Conservation (phyloP, 2,329 filamentous ascomycete genomes). For the Clarireedia homoeocarpa region DNA sequence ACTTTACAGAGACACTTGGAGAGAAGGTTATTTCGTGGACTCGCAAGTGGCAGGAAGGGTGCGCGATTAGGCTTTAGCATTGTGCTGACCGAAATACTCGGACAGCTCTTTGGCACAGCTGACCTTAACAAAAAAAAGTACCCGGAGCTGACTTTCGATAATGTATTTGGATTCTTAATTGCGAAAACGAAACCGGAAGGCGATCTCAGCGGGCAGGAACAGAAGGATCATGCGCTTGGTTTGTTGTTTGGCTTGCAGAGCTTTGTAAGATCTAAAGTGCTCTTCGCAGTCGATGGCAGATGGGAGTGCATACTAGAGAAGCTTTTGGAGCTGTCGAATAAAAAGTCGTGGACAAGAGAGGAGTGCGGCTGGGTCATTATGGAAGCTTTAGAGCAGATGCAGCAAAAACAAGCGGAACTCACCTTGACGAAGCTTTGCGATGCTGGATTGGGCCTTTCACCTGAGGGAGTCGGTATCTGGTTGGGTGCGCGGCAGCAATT, state of each 20-base stretch:
- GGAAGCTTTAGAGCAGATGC: conserved; percentile 59
- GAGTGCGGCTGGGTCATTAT: conserved; percentile 81
- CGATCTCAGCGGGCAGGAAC: conserved; percentile 60
- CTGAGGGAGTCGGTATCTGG: conserved; percentile 88
- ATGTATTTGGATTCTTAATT: conserved; percentile 43
- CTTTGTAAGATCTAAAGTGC: conserved; percentile 69
- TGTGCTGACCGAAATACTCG: conserved; percentile 73
- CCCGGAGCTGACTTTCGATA: conserved; percentile 49
- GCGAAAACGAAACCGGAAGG: conserved; percentile 48
- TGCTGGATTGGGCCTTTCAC: conserved; percentile 65
- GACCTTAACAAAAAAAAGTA: conserved; percentile 40
- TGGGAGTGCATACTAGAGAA: conserved; percentile 65
- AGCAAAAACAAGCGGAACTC: conserved; percentile 45
- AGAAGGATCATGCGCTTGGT: conserved; percentile 78
- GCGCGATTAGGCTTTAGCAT: conserved; percentile 84
- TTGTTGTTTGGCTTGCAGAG: conserved; percentile 82
- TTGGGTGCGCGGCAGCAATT: conserved; percentile 59
- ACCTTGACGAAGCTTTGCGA: conserved; percentile 56
- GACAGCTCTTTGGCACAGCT: conserved; percentile 55
- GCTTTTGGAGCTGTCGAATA: conserved; percentile 65
- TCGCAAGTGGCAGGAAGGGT: conserved; percentile 84
- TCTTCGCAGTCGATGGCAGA: conserved; percentile 52
- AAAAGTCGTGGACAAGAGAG: conserved; percentile 83
- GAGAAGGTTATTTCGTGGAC: conserved; percentile 71
- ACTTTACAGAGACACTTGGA: conserved; percentile 52